Base-by-base conservation (phyloP, 2,329 filamentous ascomycete genomes). In the Fusarium domesticum region DNA sequence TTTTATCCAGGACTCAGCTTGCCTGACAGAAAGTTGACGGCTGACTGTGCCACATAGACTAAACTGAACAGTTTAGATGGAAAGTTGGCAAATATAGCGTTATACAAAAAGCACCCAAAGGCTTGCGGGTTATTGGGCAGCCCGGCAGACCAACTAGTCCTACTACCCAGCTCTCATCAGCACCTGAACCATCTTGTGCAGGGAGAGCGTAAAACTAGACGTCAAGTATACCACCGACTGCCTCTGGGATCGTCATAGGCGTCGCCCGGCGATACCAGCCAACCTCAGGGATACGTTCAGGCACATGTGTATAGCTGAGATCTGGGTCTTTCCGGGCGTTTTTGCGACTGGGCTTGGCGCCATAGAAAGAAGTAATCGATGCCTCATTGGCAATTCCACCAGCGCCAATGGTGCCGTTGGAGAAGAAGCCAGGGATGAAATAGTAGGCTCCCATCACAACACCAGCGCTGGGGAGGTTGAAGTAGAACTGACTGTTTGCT, bases 391-490 rank as follows among this genome's bases (percentile, higher is more conserved):
- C 49, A 31, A 51, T 39, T 8, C 49, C 49, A 0, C 49, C 49
- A 17, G 47, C 49, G 0, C 49, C 47, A 5, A 51, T 51, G 1
- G 49, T 51, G 0, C 49, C 49, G 6, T 51, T 51, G 6, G 49
- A 51, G 6, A 51, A 51, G 47, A 51, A 51, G 4, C 47, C 49
- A 7, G 49, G 49, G 6, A 51, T 15, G 7, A 51, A 51, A 5
- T 51, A 51, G n/a, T 51, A 48, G 1, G 49, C 47, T 2, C 48
- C 48, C 47, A 51, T 51, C 1, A 51, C 49, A 7, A 51, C 49
- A 3, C 15, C 34, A 2, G 49, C 43, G 6, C 39, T 47, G 0
- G 47, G 49, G 0, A 41, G 2, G 6, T 51, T 51, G 12, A 51
- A 51, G 23, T 51, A 51, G 16, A 51, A 51, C 31, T 51, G 49